Percentiles rank a stretch among this genome's conserved stretches.
Evolutionary conservation across 345 rosid genomes (phyloP).

Genomic region (Camelina sativa): DNA sequence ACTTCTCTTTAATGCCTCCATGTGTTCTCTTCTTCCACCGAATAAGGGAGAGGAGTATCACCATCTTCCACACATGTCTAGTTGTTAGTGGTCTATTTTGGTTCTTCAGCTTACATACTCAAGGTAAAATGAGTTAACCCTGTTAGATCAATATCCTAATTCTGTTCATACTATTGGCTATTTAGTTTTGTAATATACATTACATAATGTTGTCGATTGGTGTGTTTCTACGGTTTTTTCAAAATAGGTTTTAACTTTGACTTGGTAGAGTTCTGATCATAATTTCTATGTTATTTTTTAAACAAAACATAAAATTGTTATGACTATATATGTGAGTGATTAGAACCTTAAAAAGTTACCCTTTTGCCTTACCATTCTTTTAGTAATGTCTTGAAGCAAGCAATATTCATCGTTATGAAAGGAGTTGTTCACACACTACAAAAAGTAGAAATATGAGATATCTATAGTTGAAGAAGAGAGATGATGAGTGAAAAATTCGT

Average conservation of each 20-base stretch:
- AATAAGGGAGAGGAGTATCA: constrained; percentile 9
- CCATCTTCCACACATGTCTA: constrained; percentile 3
- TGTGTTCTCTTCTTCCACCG: constrained; percentile 25
- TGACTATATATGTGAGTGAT: background rate
- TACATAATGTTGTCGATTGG: too few relatives aligned
- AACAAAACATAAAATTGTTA: background rate
- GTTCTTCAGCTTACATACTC: background rate
- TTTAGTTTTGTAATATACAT: too few relatives aligned
- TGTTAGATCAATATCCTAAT: too few relatives aligned
- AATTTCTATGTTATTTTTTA: background rate
- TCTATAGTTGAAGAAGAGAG: background rate
- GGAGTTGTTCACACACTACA: background rate
- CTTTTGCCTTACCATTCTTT: background rate
- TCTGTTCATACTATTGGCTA: too few relatives aligned
- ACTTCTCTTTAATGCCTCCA: constrained; percentile 12
- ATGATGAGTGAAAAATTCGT: background rate
- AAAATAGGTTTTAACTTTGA: background rate
- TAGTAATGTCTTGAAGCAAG: background rate
- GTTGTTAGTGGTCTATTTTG: background rate
- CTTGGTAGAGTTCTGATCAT: background rate
- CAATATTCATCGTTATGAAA: background rate
- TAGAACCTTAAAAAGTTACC: background rate
- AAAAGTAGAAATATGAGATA: background rate
- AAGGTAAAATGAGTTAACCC: background rate
- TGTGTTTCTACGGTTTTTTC: background rate